A percentile compares a stretch with the other conserved stretches of the same genome.
Evolutionary conservation across 805 yeast genomes (phyloP).

Genomic region (Kurtzmaniella fragi): DNA sequence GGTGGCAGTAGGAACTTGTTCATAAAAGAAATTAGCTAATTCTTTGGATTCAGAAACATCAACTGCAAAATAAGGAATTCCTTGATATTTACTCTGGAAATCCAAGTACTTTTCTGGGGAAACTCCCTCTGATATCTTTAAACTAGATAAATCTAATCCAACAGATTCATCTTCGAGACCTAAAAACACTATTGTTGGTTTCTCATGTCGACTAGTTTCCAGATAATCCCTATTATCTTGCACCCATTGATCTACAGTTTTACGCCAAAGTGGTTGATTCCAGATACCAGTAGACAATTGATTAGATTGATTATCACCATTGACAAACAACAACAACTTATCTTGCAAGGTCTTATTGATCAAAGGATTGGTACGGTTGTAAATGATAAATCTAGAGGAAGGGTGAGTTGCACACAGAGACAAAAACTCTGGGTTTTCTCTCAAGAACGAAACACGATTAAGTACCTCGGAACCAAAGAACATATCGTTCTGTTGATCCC

Average conservation of each 20-base stretch:
- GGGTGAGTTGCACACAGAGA: conserved; percentile 39
- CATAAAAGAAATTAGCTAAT: conserved; percentile 22
- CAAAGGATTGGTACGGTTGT: conserved; percentile 25
- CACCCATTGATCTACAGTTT: conserved; percentile 17
- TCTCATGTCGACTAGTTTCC: conserved; percentile 34
- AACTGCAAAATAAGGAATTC: conserved; percentile 61
- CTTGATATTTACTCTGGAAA: conserved; percentile 47
- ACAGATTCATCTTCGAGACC: conserved; percentile 45
- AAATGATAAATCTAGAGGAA: conserved; percentile 47
- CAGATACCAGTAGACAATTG: conserved; percentile 13
- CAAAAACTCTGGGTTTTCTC: conserved; percentile 53
- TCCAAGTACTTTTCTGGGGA: conserved; percentile 30
- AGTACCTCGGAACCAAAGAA: conserved; percentile 49
- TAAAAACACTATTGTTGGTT: conserved; percentile 37
- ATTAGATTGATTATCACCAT: conserved; percentile 24
- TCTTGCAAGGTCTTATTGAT: conserved; percentile 22
- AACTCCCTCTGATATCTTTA: conserved; percentile 21
- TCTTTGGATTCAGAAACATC: conserved; percentile 43
- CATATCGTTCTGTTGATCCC: conserved; percentile 16
- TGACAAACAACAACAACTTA: conserved; percentile 31
- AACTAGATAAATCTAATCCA: conserved; percentile 26
- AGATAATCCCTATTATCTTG: conserved; percentile 29
- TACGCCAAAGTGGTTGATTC: conserved; percentile 9
- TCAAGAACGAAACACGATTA: conserved; percentile 59
- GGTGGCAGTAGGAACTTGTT: conserved; percentile 16